Evolutionary conservation across 805 yeast genomes (phyloP).

Genomic region (Suhomyces sp.): DNA sequence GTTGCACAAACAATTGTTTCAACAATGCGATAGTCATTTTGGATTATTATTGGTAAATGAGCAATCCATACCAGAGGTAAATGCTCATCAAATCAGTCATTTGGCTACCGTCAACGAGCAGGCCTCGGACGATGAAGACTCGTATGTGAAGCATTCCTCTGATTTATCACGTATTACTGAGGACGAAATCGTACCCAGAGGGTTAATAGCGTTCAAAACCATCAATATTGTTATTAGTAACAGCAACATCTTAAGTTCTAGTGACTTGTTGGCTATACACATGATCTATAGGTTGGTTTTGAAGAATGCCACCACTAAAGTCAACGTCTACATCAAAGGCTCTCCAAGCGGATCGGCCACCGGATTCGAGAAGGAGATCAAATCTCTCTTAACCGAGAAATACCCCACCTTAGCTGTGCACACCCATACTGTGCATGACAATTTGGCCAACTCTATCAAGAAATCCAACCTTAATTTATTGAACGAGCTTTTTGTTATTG

Average conservation of each 20-base stretch:
- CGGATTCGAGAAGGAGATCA: conserved; percentile 10
- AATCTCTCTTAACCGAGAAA: conserved; percentile 3
- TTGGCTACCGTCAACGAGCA: not conserved
- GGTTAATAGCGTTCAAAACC: conserved; percentile 13
- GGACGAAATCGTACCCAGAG: conserved; percentile 4
- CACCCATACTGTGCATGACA: conserved; percentile 16
- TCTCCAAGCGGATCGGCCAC: conserved; percentile 9
- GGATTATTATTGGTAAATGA: conserved; percentile 30
- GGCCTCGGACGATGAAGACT: conserved; percentile 2
- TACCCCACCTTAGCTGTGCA: conserved; percentile 11
- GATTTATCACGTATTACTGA: not conserved
- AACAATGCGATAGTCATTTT: conserved; percentile 25
- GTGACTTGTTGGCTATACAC: conserved; percentile 33
- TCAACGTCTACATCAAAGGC: conserved; percentile 19
- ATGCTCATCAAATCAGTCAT: not conserved
- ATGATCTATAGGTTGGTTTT: conserved; percentile 21
- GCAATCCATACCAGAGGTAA: not conserved
- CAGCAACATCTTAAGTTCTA: conserved; percentile 30
- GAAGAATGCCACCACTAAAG: conserved; percentile 4
- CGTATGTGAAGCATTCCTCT: conserved; percentile 3
- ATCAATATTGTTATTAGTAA: conserved; percentile 29
- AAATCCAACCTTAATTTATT: conserved; percentile 10
- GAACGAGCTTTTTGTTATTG: conserved; percentile 23
- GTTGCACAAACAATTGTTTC: conserved; percentile 26
- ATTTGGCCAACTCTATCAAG: conserved; percentile 12